Conservation (phyloP, 2,329 filamentous ascomycete species). For the Mycosphaerella arachidis region DNA sequence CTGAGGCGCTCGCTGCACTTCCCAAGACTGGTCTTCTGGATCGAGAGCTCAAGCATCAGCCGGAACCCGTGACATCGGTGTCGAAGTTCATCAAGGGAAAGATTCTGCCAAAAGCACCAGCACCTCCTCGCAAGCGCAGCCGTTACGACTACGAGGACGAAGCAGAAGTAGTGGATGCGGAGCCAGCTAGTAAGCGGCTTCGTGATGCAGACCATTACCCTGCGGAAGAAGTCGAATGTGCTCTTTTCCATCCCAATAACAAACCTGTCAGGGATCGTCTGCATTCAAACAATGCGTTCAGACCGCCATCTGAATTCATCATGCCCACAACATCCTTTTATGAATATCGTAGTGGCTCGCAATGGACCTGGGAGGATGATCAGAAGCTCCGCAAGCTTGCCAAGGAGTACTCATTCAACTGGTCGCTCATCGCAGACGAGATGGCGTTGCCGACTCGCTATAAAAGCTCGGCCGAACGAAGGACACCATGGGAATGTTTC, state of each 20-base stretch:
- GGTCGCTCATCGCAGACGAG: constrained; percentile 86
- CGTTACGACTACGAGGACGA: constrained; percentile 76
- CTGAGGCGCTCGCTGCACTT: constrained; percentile 25
- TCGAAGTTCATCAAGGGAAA: constrained; percentile 83
- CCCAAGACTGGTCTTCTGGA: constrained; percentile 22
- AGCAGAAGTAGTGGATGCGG: constrained; percentile 41
- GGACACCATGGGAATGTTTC: constrained; percentile 98
- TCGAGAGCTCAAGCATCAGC: constrained; percentile 5
- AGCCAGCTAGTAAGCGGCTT: constrained; percentile 35
- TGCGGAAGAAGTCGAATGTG: constrained; percentile 70
- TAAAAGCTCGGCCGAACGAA: constrained; percentile 78
- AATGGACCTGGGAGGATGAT: constrained; percentile 88
- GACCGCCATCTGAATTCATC: constrained; percentile 81
- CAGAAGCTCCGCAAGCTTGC: constrained; percentile 82
- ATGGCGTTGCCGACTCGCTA: constrained; percentile 70
- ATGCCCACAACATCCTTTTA: constrained; percentile 93
- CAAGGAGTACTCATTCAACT: constrained; percentile 93
- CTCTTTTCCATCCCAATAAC: constrained; percentile 84
- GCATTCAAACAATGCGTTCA: constrained; percentile 86
- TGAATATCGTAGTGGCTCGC: constrained; percentile 77
- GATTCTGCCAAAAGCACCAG: constrained; percentile 63
- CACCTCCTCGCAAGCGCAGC: constrained; percentile 69
- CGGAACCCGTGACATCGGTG: constrained; percentile 45
- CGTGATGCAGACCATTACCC: constrained; percentile 49
- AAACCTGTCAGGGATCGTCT: constrained; percentile 84